These are phyloP conservation scores for Globisporangium alternatum DNA, from an alignment of 352 stramenopile genomes.

Conservation along the genomic window DNA sequence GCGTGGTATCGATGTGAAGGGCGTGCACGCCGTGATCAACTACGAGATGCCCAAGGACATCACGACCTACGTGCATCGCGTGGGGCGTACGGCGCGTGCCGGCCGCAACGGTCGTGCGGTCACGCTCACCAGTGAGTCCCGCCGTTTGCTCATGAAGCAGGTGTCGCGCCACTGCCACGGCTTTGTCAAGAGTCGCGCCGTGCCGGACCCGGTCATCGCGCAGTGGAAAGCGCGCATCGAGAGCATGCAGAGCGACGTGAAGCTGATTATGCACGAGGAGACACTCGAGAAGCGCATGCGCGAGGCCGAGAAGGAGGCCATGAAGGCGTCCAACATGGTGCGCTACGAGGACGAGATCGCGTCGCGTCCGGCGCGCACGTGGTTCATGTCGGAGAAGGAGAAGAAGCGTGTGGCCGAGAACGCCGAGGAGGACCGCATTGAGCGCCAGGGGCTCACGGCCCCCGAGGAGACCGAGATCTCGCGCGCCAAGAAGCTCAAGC, in stretches of 20 bases:
- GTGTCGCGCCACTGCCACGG: slow-evolving; percentile 86
- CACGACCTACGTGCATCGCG: slow-evolving; percentile 98
- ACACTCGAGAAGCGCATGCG: slow-evolving; percentile 89
- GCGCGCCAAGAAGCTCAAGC: slow-evolving; percentile 74
- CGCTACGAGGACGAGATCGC: slow-evolving; percentile 90
- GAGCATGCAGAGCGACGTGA: slow-evolving; percentile 77
- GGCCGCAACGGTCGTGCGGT: slow-evolving; percentile 91
- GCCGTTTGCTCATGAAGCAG: slow-evolving; percentile 94
- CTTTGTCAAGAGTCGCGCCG: slow-evolving; percentile 89
- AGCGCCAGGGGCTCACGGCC: slow-evolving; percentile 27
- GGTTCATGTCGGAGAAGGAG: slow-evolving; percentile 91
- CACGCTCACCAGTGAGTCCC: slow-evolving; percentile 88
- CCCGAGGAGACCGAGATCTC: slow-evolving; percentile 40
- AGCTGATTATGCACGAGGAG: slow-evolving; percentile 84
- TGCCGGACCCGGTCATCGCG: slow-evolving; percentile 84
- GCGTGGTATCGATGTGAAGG: slow-evolving; percentile 97
- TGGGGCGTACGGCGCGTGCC: slow-evolving; percentile 97
- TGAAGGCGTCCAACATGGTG: slow-evolving; percentile 88
- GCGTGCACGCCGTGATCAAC: slow-evolving; percentile 99
- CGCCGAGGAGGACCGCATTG: slow-evolving; percentile 62
- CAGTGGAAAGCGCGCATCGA: slow-evolving; percentile 87
- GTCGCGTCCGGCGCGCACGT: slow-evolving; percentile 83
- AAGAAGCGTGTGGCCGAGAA: slow-evolving; percentile 82
- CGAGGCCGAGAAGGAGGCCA: slow-evolving; percentile 86
- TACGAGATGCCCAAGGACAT: slow-evolving; percentile 99